These are phyloP conservation scores for Mediolabrus comicus DNA, from an alignment of 108 stramenopile species.

Conservation along the genomic window DNA sequence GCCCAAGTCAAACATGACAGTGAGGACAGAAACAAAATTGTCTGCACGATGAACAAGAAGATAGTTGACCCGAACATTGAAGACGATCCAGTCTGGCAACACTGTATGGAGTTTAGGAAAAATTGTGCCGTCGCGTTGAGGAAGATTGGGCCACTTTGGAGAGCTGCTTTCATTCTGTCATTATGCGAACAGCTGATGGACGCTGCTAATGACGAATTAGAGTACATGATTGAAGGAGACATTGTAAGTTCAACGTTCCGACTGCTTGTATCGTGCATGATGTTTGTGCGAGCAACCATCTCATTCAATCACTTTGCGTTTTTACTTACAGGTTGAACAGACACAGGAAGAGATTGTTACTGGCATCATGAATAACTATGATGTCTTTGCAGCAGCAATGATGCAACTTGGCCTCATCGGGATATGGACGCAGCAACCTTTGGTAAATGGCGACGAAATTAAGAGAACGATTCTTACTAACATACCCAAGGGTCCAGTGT, in stretches of 20 bases:
- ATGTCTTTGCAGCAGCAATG: slow-evolving; percentile 72
- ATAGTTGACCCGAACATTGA: slow-evolving; percentile 58
- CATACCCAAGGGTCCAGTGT: slow-evolving; percentile 72
- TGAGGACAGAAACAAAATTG: slow-evolving; percentile 12
- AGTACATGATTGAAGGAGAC: slow-evolving; percentile 74
- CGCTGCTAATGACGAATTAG: slow-evolving; percentile 31
- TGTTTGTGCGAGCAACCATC: background rate
- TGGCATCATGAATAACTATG: slow-evolving; percentile 70
- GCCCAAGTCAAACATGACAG: slow-evolving; percentile 45
- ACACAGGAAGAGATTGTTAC: slow-evolving; percentile 61
- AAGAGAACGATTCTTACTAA: slow-evolving; percentile 50
- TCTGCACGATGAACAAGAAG: slow-evolving; percentile 58
- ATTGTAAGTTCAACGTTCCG: slow-evolving; percentile 39
- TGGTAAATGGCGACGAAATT: slow-evolving; percentile 70
- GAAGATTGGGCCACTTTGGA: slow-evolving; percentile 69
- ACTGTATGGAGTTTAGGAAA: slow-evolving; percentile 78
- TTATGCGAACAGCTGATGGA: slow-evolving; percentile 65
- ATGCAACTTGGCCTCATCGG: slow-evolving; percentile 77
- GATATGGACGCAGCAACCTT: slow-evolving; percentile 74
- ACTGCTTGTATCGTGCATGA: background rate
- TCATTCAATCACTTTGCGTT: background rate
- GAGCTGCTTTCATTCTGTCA: slow-evolving; percentile 71
- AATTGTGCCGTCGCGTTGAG: slow-evolving; percentile 51
- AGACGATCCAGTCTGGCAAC: slow-evolving; percentile 73
- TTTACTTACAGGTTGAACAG: slow-evolving; percentile 44